Evolutionary conservation across 2,329 filamentous ascomycete genomes (phyloP).

Genomic region (Lojkania enalia): DNA sequence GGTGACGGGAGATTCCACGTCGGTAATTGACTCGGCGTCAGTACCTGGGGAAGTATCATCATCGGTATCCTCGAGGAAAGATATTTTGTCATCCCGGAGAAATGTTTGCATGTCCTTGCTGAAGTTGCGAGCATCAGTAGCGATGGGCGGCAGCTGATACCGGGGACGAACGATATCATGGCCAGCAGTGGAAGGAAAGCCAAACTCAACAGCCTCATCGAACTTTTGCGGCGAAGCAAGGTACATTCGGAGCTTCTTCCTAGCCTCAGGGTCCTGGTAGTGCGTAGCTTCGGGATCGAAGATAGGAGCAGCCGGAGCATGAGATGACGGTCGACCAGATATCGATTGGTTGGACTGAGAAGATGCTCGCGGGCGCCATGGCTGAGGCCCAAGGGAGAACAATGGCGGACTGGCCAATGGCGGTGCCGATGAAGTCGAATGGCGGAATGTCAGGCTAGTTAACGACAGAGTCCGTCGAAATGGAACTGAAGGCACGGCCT

Average conservation of each 20-base stretch:
- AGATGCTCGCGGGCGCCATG: constrained; percentile 37
- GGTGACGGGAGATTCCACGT: constrained; percentile 42
- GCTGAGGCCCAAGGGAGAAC: constrained; percentile 31
- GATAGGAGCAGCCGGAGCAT: constrained; percentile 30
- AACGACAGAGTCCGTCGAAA: constrained; percentile 75
- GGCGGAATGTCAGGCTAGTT: constrained; percentile 65
- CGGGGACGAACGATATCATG: constrained; percentile 25
- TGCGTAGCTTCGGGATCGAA: constrained; percentile 73
- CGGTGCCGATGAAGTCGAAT: constrained; percentile 50
- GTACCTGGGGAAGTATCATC: constrained; percentile 37
- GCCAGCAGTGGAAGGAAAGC: constrained; percentile 68
- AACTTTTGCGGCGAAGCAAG: constrained; percentile 91
- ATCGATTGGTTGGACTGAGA: constrained; percentile 26
- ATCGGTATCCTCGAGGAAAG: constrained; percentile 42
- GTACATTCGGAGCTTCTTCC: constrained; percentile 82
- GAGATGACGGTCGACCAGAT: constrained; percentile 32
- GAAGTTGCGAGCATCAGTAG: constrained; percentile 45
- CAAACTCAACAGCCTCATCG: constrained; percentile 91
- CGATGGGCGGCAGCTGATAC: constrained; percentile 39
- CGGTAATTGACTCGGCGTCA: constrained; percentile 37
- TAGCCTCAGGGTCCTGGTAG: constrained; percentile 87
- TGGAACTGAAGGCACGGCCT: constrained; percentile 28
- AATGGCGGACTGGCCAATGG: constrained; percentile 50
- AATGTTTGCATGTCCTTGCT: constrained; percentile 62
- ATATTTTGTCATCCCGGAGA: constrained; percentile 59